phyloP scores from a whole-genome alignment of 2,329 filamentous ascomycete species.

The Dothidotthia symphoricarpi region DNA sequence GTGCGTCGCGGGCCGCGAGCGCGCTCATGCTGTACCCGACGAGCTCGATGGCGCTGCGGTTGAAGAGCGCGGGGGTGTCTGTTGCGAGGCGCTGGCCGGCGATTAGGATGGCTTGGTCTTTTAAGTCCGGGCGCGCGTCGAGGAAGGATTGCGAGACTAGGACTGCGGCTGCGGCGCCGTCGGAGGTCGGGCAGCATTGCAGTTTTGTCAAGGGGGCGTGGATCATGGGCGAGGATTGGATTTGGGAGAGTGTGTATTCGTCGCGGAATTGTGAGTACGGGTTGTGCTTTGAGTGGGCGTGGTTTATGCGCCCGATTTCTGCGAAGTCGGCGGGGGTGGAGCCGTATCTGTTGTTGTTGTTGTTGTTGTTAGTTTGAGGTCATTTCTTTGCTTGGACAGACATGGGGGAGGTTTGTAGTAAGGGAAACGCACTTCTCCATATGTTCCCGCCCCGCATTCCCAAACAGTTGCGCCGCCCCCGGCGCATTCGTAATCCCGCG shows the following conservation, averaged over 20 bases:
- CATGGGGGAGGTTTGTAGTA: background rate
- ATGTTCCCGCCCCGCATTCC: slow-evolving; percentile 89
- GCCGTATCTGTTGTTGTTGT: slow-evolving; percentile 61
- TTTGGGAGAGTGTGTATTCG: slow-evolving; percentile 83
- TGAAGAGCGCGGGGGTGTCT: slow-evolving; percentile 78
- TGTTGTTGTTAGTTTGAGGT: slow-evolving; percentile 13
- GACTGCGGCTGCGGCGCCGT: slow-evolving; percentile 84
- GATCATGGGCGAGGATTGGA: slow-evolving; percentile 73
- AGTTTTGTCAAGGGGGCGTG: slow-evolving; percentile 89
- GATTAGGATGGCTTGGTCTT: slow-evolving; percentile 78
- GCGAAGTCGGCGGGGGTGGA: slow-evolving; percentile 84
- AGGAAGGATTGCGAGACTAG: slow-evolving; percentile 88
- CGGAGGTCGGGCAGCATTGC: slow-evolving; percentile 97
- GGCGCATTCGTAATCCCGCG: slow-evolving; percentile 79
- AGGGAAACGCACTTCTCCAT: slow-evolving; percentile 72
- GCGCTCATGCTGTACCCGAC: slow-evolving; percentile 85
- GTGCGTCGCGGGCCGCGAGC: slow-evolving; percentile 66
- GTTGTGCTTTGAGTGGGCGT: slow-evolving; percentile 86
- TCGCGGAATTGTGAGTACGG: slow-evolving; percentile 98
- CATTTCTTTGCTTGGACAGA: background rate
- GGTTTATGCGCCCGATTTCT: slow-evolving; percentile 90
- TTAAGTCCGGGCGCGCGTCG: slow-evolving; percentile 77
- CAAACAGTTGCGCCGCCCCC: slow-evolving; percentile 88
- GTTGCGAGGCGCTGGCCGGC: slow-evolving; percentile 87
- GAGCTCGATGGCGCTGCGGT: slow-evolving; percentile 76